Evolutionary conservation across 441 rosid genomes (phyloP).

Genomic region (Jatropha podagrica): DNA sequence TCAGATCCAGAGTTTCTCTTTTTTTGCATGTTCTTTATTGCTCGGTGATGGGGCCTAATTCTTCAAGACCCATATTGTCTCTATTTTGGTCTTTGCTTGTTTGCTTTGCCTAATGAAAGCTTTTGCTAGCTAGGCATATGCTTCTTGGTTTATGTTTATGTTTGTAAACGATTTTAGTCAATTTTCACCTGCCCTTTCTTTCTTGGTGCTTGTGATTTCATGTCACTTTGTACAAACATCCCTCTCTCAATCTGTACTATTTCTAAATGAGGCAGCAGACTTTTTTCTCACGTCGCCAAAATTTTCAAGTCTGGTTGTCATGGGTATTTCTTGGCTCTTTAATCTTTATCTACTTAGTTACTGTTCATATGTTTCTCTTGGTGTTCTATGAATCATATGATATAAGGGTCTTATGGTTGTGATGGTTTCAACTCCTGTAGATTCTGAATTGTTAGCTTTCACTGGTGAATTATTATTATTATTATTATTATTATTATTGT

Average conservation of each 20-base stretch:
- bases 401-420: constrained; percentile 8
- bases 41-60: constrained; percentile 5
- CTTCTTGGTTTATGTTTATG: constrained; percentile 1
- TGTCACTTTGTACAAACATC: background rate
- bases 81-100: constrained; percentile 1
- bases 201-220: constrained; percentile 8
- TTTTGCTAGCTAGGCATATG: background rate
- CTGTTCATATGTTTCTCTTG: background rate
- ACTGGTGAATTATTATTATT: background rate
- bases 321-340: background rate
- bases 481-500: background rate
- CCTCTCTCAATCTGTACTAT: background rate
- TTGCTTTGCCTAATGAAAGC: background rate
- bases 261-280: background rate
- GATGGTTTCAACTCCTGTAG: constrained; percentile 6
- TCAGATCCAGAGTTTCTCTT: constrained; percentile 47
- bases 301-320: constrained; percentile 1
- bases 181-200: background rate
- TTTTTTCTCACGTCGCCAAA: background rate
- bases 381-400: constrained; percentile 6
- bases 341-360: background rate
- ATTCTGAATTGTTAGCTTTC: background rate
- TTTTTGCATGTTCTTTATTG: constrained; percentile 17
- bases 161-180: constrained; percentile 7
- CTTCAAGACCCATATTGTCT: background rate